Conservation (phyloP, 2,329 filamentous ascomycete genomes). For the Scorias spongiosa region DNA sequence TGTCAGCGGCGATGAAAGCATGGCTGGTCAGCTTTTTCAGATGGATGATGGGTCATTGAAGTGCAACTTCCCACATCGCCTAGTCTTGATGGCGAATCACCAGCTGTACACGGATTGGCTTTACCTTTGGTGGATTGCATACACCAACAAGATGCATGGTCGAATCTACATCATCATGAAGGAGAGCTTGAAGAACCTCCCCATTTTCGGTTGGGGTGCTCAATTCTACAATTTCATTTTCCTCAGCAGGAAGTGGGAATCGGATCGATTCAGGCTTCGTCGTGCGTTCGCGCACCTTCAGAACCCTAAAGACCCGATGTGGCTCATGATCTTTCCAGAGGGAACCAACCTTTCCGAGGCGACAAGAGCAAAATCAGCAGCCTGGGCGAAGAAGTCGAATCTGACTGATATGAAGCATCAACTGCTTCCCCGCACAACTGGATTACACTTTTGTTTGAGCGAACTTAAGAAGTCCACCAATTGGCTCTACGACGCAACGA, state of each 20-base stretch:
- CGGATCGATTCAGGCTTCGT: constrained; percentile 60
- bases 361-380: constrained; percentile 52
- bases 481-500: constrained; percentile 83
- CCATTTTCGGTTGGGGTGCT: constrained; percentile 65
- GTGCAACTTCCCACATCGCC: constrained; percentile 64
- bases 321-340: constrained; percentile 77
- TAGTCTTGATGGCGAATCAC: constrained; percentile 78
- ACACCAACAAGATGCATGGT: constrained; percentile 69
- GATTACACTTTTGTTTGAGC: constrained; percentile 62
- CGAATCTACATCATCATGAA: constrained; percentile 85
- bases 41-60: constrained; percentile 58
- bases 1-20: constrained; percentile 69
- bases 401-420: constrained; percentile 58
- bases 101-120: constrained; percentile 86
- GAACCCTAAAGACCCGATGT: constrained; percentile 63
- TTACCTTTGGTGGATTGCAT: constrained; percentile 89
- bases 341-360: constrained; percentile 67
- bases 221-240: constrained; percentile 85
- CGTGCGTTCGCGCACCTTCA: constrained; percentile 59
- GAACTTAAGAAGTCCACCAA: constrained; percentile 61
- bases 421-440: constrained; percentile 66
- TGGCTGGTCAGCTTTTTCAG: constrained; percentile 57
- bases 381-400: constrained; percentile 63
- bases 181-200: constrained; percentile 69
- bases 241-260: constrained; percentile 76